Percentiles rank a stretch among this genome's conserved stretches.
phyloP scores from a whole-genome alignment of 148 eudicot species.

The Oxyria digyna region DNA sequence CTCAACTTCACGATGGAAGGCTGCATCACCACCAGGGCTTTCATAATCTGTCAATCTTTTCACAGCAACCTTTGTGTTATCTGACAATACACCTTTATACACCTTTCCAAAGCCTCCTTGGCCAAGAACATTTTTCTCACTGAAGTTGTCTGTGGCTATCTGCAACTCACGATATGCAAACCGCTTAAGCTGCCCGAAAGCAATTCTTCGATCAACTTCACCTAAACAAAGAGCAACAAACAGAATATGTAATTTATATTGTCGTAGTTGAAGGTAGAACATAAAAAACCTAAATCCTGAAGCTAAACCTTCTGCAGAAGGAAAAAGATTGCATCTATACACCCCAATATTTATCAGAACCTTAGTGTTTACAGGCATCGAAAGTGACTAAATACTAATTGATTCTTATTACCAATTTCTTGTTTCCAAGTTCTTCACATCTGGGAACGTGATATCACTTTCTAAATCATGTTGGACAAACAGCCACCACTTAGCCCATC shows the following conservation, averaged over 20 bases:
- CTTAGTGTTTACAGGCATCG: not conserved
- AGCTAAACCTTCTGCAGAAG: not conserved
- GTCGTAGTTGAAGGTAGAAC: not conserved
- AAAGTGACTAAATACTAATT: not conserved
- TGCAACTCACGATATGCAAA: slow-evolving; percentile 90
- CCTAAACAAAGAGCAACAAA: slow-evolving; percentile 29
- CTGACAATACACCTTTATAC: slow-evolving; percentile 74
- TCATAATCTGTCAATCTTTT: slow-evolving; percentile 75
- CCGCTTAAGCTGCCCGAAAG: slow-evolving; percentile 88
- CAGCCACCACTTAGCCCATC: not conserved
- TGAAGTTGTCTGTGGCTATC: slow-evolving; percentile 87
- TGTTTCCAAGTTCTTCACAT: not conserved
- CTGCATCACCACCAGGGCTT: slow-evolving; percentile 91
- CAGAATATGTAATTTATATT: not conserved
- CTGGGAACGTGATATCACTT: not conserved
- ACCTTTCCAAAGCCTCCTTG: slow-evolving; percentile 99
- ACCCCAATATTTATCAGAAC: not conserved
- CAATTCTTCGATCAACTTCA: slow-evolving; percentile 79
- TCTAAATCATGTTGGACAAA: not conserved
- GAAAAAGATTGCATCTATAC: not conserved
- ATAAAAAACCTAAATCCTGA: not conserved
- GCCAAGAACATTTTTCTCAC: slow-evolving; percentile 87
- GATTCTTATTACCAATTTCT: not conserved
- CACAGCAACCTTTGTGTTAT: slow-evolving; percentile 82
- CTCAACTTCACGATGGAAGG: slow-evolving; percentile 96